Evolutionary conservation across 2,329 filamentous ascomycete species (phyloP).

Genomic region (Aspergillus fructus): DNA sequence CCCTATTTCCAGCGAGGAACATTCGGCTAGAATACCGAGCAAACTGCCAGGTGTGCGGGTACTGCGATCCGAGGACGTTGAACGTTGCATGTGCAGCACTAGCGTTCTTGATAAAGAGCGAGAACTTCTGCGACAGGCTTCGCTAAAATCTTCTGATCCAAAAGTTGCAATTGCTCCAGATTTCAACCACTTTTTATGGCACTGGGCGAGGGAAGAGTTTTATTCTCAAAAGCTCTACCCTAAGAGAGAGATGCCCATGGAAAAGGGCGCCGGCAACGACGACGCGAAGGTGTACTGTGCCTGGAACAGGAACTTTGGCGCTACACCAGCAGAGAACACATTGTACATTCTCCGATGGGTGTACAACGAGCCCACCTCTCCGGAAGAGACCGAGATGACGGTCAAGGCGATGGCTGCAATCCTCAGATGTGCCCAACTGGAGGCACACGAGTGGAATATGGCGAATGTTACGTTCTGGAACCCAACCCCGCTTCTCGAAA

Average conservation of each 20-base stretch:
- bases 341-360: slow-evolving; percentile 45
- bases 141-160: slow-evolving; percentile 40
- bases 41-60: slow-evolving; percentile 30
- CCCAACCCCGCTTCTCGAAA: slow-evolving; percentile 57
- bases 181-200: slow-evolving; percentile 69
- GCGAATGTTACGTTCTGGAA: slow-evolving; percentile 80
- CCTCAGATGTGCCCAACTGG: slow-evolving; percentile 63
- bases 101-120: slow-evolving; percentile 69
- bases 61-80: slow-evolving; percentile 35
- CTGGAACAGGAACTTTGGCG: slow-evolving; percentile 43
- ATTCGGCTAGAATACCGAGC: slow-evolving; percentile 22
- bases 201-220: slow-evolving; percentile 78
- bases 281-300: slow-evolving; percentile 38
- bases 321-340: slow-evolving; percentile 35
- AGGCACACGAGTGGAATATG: slow-evolving; percentile 72
- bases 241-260: slow-evolving; percentile 47
- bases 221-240: slow-evolving; percentile 65
- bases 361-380: slow-evolving; percentile 39
- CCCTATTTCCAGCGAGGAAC: slow-evolving; percentile 33
- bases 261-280: slow-evolving; percentile 70
- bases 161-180: slow-evolving; percentile 69
- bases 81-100: slow-evolving; percentile 52
- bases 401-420: slow-evolving; percentile 61
- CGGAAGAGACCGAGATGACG: slow-evolving; percentile 48
- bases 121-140: slow-evolving; percentile 54